phyloP scores from a whole-genome alignment of 2,329 filamentous ascomycete species.

The Sclerotinia subarctica region DNA sequence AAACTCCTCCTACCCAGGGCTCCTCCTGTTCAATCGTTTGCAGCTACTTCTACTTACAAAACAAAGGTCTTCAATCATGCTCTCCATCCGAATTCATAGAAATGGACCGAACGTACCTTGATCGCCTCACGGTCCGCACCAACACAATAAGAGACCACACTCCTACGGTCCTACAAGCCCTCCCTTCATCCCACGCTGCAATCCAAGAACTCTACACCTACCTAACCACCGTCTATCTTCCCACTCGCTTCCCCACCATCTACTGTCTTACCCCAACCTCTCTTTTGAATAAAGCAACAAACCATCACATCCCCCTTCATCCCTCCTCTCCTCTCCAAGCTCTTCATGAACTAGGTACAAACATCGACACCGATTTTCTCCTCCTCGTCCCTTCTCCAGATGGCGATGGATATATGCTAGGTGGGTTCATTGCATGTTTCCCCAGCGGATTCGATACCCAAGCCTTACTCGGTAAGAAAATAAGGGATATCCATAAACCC shows the following conservation, averaged over 20 bases:
- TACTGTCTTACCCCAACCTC: conserved; percentile 41
- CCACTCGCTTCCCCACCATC: conserved; percentile 53
- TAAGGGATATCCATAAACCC: conserved; percentile 55
- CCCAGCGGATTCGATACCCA: conserved; percentile 56
- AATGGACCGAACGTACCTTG: conserved; percentile 57
- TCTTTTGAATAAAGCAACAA: conserved; percentile 48
- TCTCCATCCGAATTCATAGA: conserved; percentile 52
- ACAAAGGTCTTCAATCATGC: conserved; percentile 50
- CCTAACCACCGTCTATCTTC: conserved; percentile 53
- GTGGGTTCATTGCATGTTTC: conserved; percentile 55
- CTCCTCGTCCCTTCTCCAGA: conserved; percentile 49
- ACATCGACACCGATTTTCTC: conserved; percentile 59
- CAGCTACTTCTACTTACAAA: background rate
- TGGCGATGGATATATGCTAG: conserved; percentile 47
- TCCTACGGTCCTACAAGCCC: conserved; percentile 42
- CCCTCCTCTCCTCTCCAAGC: conserved; percentile 40
- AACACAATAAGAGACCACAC: conserved; percentile 46
- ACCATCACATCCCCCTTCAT: conserved; percentile 42
- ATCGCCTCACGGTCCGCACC: conserved; percentile 49
- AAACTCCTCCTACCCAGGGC: background rate
- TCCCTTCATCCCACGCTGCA: conserved; percentile 43
- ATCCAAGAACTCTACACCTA: conserved; percentile 56
- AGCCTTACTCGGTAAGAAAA: conserved; percentile 51
- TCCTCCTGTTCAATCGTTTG: no score
- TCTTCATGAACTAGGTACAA: conserved; percentile 48